Evolutionary conservation across 371 early-diverging fungal species (phyloP), one percentile per base, ranked within the genome.

Genomic region (Apophysomyces ossiformis): DNA sequence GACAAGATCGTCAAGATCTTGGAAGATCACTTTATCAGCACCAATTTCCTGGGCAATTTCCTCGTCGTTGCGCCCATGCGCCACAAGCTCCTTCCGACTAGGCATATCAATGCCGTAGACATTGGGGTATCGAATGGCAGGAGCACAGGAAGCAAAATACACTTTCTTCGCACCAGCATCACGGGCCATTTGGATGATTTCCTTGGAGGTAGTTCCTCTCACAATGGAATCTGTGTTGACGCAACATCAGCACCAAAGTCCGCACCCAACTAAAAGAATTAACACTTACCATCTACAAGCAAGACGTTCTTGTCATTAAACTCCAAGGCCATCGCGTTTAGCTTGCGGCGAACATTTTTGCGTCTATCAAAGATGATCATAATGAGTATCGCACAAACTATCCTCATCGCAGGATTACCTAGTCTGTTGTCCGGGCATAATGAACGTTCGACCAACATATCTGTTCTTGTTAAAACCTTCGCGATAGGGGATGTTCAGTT

Each of bases 21-120:
- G 95, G 83, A 87, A 99, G 63, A 99, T 95, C 39, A 99, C 93
- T 63, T 79, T 73, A 78, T 99, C 99, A 18, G 97, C 98, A 47
- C 96, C 96, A 61, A 99, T 90, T 47, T 83, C 92, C 4, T 72
- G 72, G 4, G 99, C 96, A 38, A 99, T 89, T 66, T 93, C 88
- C 11, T 89, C 91, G 41, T 93, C 94, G 37, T 82, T 86, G 45
- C 90, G 87, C 37, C 85, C 83, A 60, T 88, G 85, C 7, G 97
- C 99, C 18, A 99, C 93, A 46, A 99, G 84, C 73, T 99, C 99
- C 45, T 83, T 73, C 26, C 92, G 87, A 15, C 95, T 92, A 26
- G 99, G 99, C 98, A 99, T 99, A 70, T 99, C 98, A 79, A 99
- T 99, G 69, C 99, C 99, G 72, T 99, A 99, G 16, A 99, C 99